These are phyloP conservation scores for Kazachstania bromeliacearum DNA, from an alignment of 805 yeast genomes.

Conservation along the genomic window DNA sequence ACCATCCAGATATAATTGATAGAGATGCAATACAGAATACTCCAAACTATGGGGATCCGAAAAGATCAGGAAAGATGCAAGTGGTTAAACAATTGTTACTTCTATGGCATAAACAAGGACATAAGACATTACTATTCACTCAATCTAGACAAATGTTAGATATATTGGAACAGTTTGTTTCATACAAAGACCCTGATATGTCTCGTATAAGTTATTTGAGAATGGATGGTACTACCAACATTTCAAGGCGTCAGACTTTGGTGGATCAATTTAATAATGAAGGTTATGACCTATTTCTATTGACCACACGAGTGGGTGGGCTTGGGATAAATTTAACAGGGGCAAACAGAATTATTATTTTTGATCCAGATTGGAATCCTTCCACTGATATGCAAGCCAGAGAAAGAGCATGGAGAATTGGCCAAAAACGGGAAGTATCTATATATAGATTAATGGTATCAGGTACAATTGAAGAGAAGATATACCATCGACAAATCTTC, in stretches of 20 bases:
- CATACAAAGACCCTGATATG: conserved; percentile 29
- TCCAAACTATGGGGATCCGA: conserved; percentile 44
- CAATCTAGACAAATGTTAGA: conserved; percentile 93
- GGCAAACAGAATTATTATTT: conserved; percentile 87
- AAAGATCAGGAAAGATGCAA: conserved; percentile 80
- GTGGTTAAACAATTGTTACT: conserved; percentile 68
- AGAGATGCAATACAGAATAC: conserved; percentile 29
- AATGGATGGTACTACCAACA: conserved; percentile 93
- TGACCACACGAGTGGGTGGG: conserved; percentile 95
- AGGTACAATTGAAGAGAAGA: conserved; percentile 93
- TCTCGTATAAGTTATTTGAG: conserved; percentile 47
- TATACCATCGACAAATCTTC: conserved; percentile 92
- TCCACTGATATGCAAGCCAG: conserved; percentile 95
- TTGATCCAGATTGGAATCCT: conserved; percentile 98
- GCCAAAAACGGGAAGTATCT: conserved; percentile 86
- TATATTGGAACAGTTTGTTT: conserved; percentile 64
- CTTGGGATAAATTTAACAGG: conserved; percentile 91
- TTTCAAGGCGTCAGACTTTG: conserved; percentile 60
- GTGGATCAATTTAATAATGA: conserved; percentile 75
- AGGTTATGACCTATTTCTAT: conserved; percentile 53
- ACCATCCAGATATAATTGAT: conserved; percentile 82
- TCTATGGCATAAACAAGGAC: conserved; percentile 69
- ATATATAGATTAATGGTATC: conserved; percentile 88
- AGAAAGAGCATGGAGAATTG: conserved; percentile 94
- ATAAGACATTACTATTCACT: conserved; percentile 76